Evolutionary conservation across 2,329 filamentous ascomycete species (phyloP).

Genomic region (Alternaria sp.): DNA sequence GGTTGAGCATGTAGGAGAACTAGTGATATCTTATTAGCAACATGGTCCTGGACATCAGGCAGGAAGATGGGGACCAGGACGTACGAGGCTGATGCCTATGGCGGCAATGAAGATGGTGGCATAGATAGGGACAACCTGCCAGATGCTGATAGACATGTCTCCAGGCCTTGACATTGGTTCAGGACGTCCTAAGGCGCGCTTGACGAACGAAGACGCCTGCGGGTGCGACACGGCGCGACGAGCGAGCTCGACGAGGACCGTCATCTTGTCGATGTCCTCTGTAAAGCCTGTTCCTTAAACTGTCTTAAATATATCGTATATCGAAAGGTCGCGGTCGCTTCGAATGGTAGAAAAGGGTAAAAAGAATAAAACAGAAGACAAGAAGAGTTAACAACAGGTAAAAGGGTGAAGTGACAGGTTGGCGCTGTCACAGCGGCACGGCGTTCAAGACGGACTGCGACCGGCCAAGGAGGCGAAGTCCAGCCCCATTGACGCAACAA

Average conservation of each 20-base stretch:
- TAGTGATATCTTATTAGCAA: conserved; percentile 16
- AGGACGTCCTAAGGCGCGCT: conserved; percentile 25
- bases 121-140: conserved; percentile 35
- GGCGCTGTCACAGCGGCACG: conserved; percentile 22
- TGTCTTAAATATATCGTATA: background rate
- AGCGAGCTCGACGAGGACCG: conserved; percentile 40
- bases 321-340: background rate
- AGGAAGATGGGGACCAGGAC: conserved; percentile 19
- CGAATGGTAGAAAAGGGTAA: conserved; percentile 5
- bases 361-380: conserved; percentile 2
- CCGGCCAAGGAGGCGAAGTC: conserved; percentile 26
- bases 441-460: conserved; percentile 3
- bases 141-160: conserved; percentile 7
- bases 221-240: conserved; percentile 44
- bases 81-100: conserved; percentile 53
- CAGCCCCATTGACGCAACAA: conserved; percentile 18
- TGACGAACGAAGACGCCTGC: conserved; percentile 32
- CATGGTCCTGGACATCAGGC: background rate
- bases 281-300: background rate
- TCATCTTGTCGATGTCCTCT: conserved; percentile 13
- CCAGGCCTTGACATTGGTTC: too few relatives aligned
- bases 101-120: conserved; percentile 52
- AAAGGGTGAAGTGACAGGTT: conserved; percentile 15
- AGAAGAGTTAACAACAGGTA: conserved; percentile 9
- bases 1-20: conserved; percentile 65